phyloP scores from a whole-genome alignment of 129 eudicot genomes.

The Flaveria bidentis region DNA sequence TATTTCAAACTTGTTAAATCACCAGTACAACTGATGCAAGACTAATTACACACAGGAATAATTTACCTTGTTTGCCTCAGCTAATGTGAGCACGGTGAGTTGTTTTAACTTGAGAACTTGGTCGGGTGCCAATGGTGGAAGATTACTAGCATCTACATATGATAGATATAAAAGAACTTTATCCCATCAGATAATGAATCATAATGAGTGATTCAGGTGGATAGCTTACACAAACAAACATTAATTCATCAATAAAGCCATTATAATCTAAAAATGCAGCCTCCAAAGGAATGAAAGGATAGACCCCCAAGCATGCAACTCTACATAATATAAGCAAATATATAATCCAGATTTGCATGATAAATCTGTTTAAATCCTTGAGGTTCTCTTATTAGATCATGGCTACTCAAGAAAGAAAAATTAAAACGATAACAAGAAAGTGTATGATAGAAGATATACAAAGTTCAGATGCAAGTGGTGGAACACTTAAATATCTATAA shows the following conservation, averaged over 20 bases:
- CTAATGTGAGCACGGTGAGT: slow-evolving; percentile 80
- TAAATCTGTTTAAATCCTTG: not conserved
- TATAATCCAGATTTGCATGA: slow-evolving; percentile 4
- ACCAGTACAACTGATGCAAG: slow-evolving; percentile 1
- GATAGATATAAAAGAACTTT: slow-evolving; percentile 3
- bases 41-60: not conserved
- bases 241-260: not conserved
- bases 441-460: not conserved
- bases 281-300: not conserved
- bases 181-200: not conserved
- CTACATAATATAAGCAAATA: not conserved
- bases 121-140: slow-evolving; percentile 67
- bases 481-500: not conserved
- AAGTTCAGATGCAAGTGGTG: slow-evolving; percentile 2
- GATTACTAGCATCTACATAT: slow-evolving; percentile 53
- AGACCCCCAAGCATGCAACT: slow-evolving; percentile 9
- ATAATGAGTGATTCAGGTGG: not conserved
- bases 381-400: slow-evolving; percentile 1
- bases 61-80: slow-evolving; percentile 83
- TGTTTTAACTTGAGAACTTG: slow-evolving; percentile 86
- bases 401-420: not conserved
- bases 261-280: slow-evolving; percentile 14
- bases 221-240: slow-evolving; percentile 13
- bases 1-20: not conserved
- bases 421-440: not conserved